A percentile compares a stretch with the other conserved stretches of the same genome.
These are phyloP conservation scores for Cystofilobasidium ferigula DNA, from an alignment of 768 basidiomycete species.

Conservation along the genomic window DNA sequence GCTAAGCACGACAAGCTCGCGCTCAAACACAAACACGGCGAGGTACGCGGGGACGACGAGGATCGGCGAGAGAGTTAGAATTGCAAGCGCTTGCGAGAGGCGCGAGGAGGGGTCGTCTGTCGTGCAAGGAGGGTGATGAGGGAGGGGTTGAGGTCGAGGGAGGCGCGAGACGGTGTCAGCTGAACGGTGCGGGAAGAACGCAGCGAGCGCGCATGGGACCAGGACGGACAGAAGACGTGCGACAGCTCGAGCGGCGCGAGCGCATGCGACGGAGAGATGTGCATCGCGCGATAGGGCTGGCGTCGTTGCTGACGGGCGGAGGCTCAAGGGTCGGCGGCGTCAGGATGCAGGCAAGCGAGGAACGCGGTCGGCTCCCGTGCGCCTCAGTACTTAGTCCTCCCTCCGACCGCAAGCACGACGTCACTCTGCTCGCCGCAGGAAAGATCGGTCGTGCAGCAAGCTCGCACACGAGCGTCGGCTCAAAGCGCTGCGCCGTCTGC, in stretches of 20 bases:
- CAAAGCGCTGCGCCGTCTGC: no score
- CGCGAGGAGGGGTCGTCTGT: not conserved
- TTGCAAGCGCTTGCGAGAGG: conserved; percentile 5
- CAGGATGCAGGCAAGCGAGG: no score
- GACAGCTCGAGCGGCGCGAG: conserved; percentile 20
- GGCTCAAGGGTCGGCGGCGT: no score
- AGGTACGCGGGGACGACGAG: conserved; percentile 25
- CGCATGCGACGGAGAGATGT: not conserved
- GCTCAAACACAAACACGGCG: conserved; percentile 22
- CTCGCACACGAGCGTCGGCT: no score
- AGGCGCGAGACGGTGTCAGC: not conserved
- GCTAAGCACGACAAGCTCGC: conserved; percentile 14
- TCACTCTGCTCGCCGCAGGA: no score
- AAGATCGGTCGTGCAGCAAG: no score
- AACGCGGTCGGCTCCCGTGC: no score
- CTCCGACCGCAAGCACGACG: no score
- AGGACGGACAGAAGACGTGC: conserved; percentile 12
- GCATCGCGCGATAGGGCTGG: not conserved
- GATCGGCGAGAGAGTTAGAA: conserved; percentile 23
- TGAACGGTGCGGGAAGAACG: not conserved
- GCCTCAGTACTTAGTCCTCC: no score
- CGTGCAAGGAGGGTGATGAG: not conserved
- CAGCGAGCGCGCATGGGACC: no score
- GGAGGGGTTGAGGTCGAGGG: not conserved
- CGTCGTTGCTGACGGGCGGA: no score